A percentile compares a stretch with the other conserved stretches of the same genome.
phyloP scores from a whole-genome alignment of 495 filamentous ascomycete species.

The Trichoderma asperelloides region DNA sequence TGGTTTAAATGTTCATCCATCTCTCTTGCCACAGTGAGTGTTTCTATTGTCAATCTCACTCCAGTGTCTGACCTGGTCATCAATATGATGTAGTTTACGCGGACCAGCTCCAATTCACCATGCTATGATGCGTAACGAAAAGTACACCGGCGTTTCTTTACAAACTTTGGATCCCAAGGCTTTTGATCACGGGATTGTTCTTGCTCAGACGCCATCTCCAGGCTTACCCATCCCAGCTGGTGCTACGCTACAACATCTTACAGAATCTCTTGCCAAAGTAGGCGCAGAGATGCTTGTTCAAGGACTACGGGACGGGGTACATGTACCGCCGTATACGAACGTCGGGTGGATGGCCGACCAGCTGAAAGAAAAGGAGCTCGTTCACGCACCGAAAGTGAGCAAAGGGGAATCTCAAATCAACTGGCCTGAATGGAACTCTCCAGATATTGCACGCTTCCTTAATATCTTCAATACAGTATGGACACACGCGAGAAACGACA shows the following conservation, averaged over 20 bases:
- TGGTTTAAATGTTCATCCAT: conserved; percentile 90
- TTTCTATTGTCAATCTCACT: not conserved
- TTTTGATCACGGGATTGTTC: conserved; percentile 71
- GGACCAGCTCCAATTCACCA: conserved; percentile 71
- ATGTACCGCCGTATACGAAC: conserved; percentile 51
- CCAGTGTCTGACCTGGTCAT: not conserved
- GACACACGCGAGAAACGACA: conserved; percentile 13
- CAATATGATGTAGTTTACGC: conserved; percentile 45
- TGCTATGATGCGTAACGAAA: conserved; percentile 52
- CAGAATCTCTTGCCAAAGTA: conserved; percentile 33
- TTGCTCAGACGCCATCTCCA: conserved; percentile 47
- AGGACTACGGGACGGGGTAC: conserved; percentile 48
- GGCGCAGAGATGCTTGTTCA: conserved; percentile 56
- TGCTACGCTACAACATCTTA: conserved; percentile 16
- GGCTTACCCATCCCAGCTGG: conserved; percentile 19
- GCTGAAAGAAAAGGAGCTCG: conserved; percentile 1
- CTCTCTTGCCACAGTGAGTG: conserved; percentile 73
- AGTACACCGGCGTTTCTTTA: conserved; percentile 61
- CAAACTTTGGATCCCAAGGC: conserved; percentile 68
- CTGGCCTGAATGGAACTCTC: conserved; percentile 16
- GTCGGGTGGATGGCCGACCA: conserved; percentile 27
- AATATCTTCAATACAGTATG: conserved; percentile 18
- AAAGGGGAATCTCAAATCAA: conserved; percentile 22
- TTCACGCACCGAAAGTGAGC: conserved; percentile 33
- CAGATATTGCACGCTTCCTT: conserved; percentile 7